Conservation (phyloP, 768 basidiomycete genomes). For the Coprinellus micaceus region DNA sequence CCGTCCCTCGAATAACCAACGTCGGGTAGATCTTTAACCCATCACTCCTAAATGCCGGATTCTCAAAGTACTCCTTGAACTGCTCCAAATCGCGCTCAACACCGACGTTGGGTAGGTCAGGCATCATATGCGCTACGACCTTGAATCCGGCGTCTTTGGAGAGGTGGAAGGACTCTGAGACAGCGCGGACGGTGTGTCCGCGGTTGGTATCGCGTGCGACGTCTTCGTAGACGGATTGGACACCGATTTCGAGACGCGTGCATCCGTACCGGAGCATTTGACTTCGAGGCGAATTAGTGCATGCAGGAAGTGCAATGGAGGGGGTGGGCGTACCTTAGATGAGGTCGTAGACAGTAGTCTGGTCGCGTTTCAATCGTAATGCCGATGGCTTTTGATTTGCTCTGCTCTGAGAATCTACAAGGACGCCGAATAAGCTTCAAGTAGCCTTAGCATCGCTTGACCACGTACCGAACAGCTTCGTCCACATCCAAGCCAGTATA, state of each 20-base stretch:
- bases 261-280: conserved; percentile 99
- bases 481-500: conserved; percentile 92
- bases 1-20: conserved; percentile 94
- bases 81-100: conserved; percentile 96
- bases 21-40: conserved; percentile 99
- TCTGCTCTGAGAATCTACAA: conserved; percentile 95
- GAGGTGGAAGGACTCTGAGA: conserved; percentile 94
- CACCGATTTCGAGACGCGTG: conserved; percentile 96
- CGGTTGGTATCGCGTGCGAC: conserved; percentile 98
- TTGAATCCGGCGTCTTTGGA: conserved; percentile 99
- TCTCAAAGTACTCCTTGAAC: conserved; percentile 99
- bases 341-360: conserved; percentile 95
- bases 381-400: conserved; percentile 97
- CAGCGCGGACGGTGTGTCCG: conserved; percentile 96
- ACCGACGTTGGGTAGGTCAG: conserved; percentile 96
- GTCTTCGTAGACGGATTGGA: conserved; percentile 98
- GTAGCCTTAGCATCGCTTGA: conserved; percentile 2
- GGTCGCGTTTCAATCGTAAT: conserved; percentile 99
- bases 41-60: conserved; percentile 94
- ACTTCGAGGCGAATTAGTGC: conserved; percentile 33
- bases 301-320: background rate
- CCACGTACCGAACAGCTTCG: conserved; percentile 78
- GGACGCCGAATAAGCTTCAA: background rate
- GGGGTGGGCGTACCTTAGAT: conserved; percentile 61
- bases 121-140: conserved; percentile 99